Base-by-base conservation (phyloP, 495 filamentous ascomycete genomes). In the Aspergillus saccharolyticus region DNA sequence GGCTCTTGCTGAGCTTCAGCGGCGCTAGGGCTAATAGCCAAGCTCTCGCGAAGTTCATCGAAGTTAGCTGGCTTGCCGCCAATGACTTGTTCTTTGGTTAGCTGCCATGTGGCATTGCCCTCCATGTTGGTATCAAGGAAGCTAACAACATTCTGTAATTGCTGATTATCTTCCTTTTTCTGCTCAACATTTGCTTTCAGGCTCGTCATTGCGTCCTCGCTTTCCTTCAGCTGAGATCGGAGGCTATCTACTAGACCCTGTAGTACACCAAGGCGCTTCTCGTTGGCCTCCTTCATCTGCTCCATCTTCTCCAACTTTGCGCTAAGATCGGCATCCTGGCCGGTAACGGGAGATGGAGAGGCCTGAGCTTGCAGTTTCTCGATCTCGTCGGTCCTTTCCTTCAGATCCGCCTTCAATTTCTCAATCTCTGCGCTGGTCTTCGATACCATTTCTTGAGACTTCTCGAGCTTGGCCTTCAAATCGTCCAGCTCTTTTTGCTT, bases 211-310 rank as follows among this genome's bases (percentile, higher is more conserved):
- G 75, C 75, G 2, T 73, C 66, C 55, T 83, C 74, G 10, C 76
- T 72, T 15, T 80, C 71, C 56, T 74, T 76, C 15, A 83, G 65
- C 57, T 85, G 77, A 10, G 69, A 65, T 30, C 76, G 74, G 30
- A 86, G 70, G 16, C 59, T 78, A 21, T 79, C 75, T 5, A 85
- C 77, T 43, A 84, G 53, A n/a, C 72, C 67, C 48, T 84, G 81
- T 12, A 84, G 55, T 1, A 80, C 77, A 20, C 72, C 70, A 2
- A 77, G 72, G 6, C 74, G 74, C 65, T 84, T 83, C 52, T 83
- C 78, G 20, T 69, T 74, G 50, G 76, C 67, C 18, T 76, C 68
- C 56, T 79, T 78, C 21, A 72, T 70, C 43, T 71, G 64, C 44
- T 69, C 68, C 15, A 74, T 60, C 18, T 72, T 56, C 15, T 71